A percentile compares a stretch with the other conserved stretches of the same genome.
phyloP scores from a whole-genome alignment of 2,329 filamentous ascomycete species.

The Aspergillus versicolor region DNA sequence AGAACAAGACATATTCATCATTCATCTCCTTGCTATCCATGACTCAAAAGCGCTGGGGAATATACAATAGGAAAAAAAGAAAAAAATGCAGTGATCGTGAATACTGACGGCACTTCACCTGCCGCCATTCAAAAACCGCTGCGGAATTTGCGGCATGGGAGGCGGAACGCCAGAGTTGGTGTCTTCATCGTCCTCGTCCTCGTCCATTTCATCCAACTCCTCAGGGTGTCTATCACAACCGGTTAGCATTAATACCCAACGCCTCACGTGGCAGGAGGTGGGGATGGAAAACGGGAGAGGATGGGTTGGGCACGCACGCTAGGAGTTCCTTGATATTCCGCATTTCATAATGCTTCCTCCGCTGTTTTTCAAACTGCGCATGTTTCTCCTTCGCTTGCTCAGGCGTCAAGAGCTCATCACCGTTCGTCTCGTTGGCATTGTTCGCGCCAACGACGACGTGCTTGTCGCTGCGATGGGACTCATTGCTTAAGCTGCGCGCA shows the following conservation, averaged over 20 bases:
- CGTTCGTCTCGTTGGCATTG: constrained; percentile 36
- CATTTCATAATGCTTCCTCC: constrained; percentile 99
- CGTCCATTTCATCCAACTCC: constrained; percentile 60
- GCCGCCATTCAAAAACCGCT: constrained; percentile 25
- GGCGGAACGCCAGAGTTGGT: constrained; percentile 24
- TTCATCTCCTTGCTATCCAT: constrained; percentile 2
- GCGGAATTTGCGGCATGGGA: constrained; percentile 35
- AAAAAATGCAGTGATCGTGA: not conserved
- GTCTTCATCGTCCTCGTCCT: constrained; percentile 54
- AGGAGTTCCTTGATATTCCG: constrained; percentile 85
- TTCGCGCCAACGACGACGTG: constrained; percentile 73
- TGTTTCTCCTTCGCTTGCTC: constrained; percentile 86
- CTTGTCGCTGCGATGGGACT: constrained; percentile 57
- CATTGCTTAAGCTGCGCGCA: constrained; percentile 41
- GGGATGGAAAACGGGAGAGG: not conserved
- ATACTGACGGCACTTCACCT: constrained; percentile 14
- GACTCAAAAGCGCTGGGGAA: constrained; percentile 21
- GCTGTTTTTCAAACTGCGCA: constrained; percentile 80
- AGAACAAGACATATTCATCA: not conserved
- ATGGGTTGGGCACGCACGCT: constrained; percentile 54
- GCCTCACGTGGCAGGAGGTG: not conserved
- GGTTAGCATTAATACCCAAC: not conserved
- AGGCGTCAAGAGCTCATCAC: constrained; percentile 55
- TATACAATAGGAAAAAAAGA: constrained; percentile 20
- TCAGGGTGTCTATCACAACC: constrained; percentile 57